Evolutionary conservation across 805 yeast genomes (phyloP), one percentile per base, ranked within the genome.

Genomic region (Dipodascus geniculatus): DNA sequence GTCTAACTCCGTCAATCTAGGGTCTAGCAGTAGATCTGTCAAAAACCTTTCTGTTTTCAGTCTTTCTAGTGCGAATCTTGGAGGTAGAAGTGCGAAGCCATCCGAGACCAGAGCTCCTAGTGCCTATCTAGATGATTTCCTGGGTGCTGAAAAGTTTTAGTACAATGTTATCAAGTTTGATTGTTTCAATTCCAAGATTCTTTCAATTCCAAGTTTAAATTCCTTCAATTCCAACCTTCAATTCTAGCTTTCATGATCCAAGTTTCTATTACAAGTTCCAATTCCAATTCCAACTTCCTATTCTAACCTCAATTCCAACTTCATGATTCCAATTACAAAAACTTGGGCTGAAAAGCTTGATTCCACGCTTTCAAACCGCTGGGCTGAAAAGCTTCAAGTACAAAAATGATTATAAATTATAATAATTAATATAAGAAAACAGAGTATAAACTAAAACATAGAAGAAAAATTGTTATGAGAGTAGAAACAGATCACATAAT

Each of bases 121-220:
- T 49, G 65, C 68, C 3, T 70, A 63, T 53, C 60, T 70, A 48
- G 71, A 70, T 52, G 71, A 68, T 47, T 60, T 70, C 38, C 57
- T 70, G n/a, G 64, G 59, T 14, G 33, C 33, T 28, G 60, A 56
- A 33, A 56, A 55, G 47, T 55, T 54, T 17, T 55, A 55, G 9
- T 22, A 22, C 4, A 38, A n/a, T 6, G 8, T 28, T 14, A 8
- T 28, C n/a, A n/a, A n/a, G n/a, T n/a, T n/a, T n/a, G n/a, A n/a
- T n/a, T n/a, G n/a, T n/a, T n/a, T n/a, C n/a, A n/a, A n/a, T n/a
- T n/a, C n/a, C n/a, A n/a, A n/a, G n/a, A n/a, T n/a, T n/a, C n/a
- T n/a, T n/a, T n/a, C n/a, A n/a, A n/a, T n/a, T n/a, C n/a, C n/a
- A n/a, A n/a, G n/a, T n/a, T n/a, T n/a, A n/a, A n/a, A n/a, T n/a